Conservation (phyloP, 1,139 yeast genomes). For the Groenewaldozyma auringiensis region DNA sequence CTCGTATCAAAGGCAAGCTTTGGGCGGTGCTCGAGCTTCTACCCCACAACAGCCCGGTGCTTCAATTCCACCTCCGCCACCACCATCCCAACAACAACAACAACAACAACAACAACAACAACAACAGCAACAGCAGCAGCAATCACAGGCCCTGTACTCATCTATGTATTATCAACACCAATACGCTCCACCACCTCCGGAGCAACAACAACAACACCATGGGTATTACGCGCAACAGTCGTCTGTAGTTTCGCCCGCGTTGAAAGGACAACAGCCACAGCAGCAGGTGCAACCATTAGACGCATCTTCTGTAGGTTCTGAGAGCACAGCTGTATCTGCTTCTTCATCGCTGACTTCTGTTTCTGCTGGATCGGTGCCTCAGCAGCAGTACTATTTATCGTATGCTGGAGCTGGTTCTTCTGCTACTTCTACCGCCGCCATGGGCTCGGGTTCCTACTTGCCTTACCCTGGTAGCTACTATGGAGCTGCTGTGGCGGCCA, state of each 20-base stretch:
- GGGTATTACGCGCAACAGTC: conserved; percentile 11
- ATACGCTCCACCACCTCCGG: conserved; percentile 9
- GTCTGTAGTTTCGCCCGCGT: not conserved
- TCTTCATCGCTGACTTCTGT: not conserved
- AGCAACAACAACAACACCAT: conserved; percentile 11
- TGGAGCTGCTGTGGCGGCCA: not conserved
- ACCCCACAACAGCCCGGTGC: not conserved
- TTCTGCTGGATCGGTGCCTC: not conserved
- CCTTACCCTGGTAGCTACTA: not conserved
- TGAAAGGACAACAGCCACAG: not conserved
- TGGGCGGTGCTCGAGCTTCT: conserved; percentile 7
- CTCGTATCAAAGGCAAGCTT: not conserved
- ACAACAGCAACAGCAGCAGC: conserved; percentile 18
- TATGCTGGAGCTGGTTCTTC: not conserved
- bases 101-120: conserved; percentile 16
- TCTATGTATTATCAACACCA: conserved; percentile 3
- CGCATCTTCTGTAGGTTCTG: not conserved
- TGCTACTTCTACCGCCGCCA: not conserved
- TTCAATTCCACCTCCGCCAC: conserved; percentile 5
- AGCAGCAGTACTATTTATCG: too few relatives aligned
- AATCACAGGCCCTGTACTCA: conserved; percentile 6
- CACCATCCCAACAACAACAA: conserved; percentile 13
- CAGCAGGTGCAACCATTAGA: conserved; percentile 5
- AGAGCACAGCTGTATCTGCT: not conserved
- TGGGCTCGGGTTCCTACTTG: not conserved